These are phyloP conservation scores for Backusella parvicylindrica DNA, from an alignment of 192 early-diverging fungal genomes.

Conservation along the genomic window DNA sequence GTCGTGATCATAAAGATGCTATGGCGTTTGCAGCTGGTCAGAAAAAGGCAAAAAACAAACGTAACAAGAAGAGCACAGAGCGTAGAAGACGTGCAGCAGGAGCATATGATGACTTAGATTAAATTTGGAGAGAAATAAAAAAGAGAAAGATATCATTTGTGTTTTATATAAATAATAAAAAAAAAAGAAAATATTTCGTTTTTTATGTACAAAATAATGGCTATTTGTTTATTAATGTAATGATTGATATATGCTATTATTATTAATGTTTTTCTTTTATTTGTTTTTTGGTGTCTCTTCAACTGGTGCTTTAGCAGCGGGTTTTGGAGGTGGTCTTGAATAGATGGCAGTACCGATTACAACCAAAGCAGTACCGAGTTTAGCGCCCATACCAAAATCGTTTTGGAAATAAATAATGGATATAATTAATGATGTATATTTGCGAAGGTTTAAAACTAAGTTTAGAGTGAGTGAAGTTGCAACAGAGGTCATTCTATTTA, in stretches of 20 bases:
- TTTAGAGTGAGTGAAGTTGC: constrained; percentile 81
- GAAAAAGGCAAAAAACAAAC: constrained; percentile 29
- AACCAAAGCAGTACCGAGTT: constrained; percentile 70
- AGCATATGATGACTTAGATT: constrained; percentile 5
- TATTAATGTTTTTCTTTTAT: background rate
- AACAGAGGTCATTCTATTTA: constrained; percentile 75
- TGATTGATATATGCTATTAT: too few relatives aligned
- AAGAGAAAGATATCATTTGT: background rate
- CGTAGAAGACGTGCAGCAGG: constrained; percentile 23
- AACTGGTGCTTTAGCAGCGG: background rate
- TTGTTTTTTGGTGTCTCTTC: background rate
- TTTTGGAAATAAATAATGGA: constrained; percentile 81
- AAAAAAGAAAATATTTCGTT: background rate
- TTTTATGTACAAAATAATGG: background rate
- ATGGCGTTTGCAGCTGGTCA: constrained; percentile 52
- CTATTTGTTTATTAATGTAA: too few relatives aligned
- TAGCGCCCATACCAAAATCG: constrained; percentile 60
- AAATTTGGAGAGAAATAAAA: background rate
- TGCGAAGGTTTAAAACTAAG: constrained; percentile 82
- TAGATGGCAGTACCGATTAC: constrained; percentile 82
- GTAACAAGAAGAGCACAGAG: constrained; percentile 22
- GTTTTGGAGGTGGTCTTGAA: constrained; percentile 12
- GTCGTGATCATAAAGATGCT: constrained; percentile 69
- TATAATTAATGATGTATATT: constrained; percentile 77
- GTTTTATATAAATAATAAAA: background rate